Conservation (phyloP, 169 alveolate genomes). For the Cryptosporidium canis region DNA sequence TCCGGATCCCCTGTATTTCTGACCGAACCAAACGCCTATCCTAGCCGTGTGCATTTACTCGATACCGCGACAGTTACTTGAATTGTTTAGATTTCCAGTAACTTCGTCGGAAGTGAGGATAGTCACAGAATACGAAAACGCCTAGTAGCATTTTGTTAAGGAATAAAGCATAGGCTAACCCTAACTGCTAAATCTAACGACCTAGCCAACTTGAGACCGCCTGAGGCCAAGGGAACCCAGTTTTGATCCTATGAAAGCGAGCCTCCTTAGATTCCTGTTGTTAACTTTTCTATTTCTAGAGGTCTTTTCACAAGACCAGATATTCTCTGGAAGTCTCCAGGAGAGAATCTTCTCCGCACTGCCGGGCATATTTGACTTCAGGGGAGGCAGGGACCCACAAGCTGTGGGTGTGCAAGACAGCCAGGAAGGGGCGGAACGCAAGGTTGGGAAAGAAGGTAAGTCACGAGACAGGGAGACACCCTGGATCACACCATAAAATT, state of each 20-base stretch:
- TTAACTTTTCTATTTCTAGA: background rate
- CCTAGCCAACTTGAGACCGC: too few species aligned
- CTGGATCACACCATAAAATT: background rate
- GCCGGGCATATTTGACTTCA: background rate
- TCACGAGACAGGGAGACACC: background rate
- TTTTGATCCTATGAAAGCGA: background rate
- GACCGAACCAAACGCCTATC: too few species aligned
- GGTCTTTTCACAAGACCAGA: background rate
- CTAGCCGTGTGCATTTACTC: background rate
- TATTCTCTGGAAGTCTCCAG: background rate
- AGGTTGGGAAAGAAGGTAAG: background rate
- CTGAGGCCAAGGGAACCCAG: background rate
- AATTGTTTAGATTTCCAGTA: background rate
- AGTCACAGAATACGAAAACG: background rate
- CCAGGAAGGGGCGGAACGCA: background rate
- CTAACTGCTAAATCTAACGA: too few species aligned
- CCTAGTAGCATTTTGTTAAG: background rate
- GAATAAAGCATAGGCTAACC: background rate
- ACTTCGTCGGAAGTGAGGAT: background rate
- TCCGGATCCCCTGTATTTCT: too few species aligned
- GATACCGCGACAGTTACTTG: constrained; percentile 6
- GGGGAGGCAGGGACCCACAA: background rate
- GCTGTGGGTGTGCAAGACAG: background rate
- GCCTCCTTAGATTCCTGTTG: background rate
- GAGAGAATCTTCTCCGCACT: background rate